These are phyloP conservation scores for Sonneratia caseolaris DNA, from an alignment of 345 rosid species.

Conservation along the genomic window DNA sequence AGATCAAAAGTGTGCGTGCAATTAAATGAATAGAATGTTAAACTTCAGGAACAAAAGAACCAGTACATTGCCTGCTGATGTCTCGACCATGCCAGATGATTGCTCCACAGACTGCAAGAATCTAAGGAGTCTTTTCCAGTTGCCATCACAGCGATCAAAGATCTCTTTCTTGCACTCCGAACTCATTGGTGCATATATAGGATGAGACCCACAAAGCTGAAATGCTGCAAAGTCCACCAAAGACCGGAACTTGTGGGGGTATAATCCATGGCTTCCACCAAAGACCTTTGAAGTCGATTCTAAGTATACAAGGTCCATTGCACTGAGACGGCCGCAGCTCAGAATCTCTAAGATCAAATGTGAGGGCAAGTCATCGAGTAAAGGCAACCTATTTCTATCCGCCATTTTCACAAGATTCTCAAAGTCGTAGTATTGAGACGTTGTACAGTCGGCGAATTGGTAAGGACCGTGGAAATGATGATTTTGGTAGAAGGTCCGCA, in stretches of 20 bases:
- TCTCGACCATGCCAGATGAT: constrained; percentile 62
- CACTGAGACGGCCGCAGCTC: constrained; percentile 56
- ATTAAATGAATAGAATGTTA: not conserved
- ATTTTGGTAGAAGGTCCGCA: not conserved
- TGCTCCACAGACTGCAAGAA: constrained; percentile 79
- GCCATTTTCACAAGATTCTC: constrained; percentile 39
- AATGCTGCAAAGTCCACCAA: constrained; percentile 72
- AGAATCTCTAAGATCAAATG: constrained; percentile 83
- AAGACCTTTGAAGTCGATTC: constrained; percentile 76
- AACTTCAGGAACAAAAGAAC: constrained; percentile 18
- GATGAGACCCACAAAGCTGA: constrained; percentile 57
- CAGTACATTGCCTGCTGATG: constrained; percentile 87
- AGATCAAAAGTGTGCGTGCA: not conserved
- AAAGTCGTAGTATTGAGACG: not conserved
- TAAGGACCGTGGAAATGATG: constrained; percentile 1
- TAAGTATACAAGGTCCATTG: constrained; percentile 51
- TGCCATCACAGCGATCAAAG: constrained; percentile 66
- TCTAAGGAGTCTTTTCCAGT: constrained; percentile 83
- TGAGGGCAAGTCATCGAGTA: constrained; percentile 74
- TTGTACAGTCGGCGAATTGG: not conserved
- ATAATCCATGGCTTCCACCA: constrained; percentile 53
- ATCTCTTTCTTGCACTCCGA: constrained; percentile 41
- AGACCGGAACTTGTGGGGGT: constrained; percentile 61
- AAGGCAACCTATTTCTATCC: constrained; percentile 38
- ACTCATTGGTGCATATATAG: constrained; percentile 46